Conservation (phyloP, 73 alveolate genomes). For the Paramecium primaurelia region DNA sequence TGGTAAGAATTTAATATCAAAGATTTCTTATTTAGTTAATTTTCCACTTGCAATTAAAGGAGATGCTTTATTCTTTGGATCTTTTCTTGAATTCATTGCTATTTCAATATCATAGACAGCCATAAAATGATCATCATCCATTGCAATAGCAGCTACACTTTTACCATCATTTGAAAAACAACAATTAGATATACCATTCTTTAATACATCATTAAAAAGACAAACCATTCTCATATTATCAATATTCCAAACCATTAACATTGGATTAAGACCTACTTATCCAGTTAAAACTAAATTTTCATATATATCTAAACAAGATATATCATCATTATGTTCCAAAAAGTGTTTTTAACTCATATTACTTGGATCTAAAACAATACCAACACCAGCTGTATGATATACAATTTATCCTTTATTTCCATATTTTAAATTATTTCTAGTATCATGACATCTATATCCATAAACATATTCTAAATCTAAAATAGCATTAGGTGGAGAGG, state of each 20-base stretch:
- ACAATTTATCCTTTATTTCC: conserved; percentile 78
- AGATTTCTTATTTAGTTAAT: conserved; percentile 86
- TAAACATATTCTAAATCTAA: conserved; percentile 92
- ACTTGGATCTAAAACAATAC: conserved; percentile 81
- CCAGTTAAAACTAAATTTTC: conserved; percentile 94
- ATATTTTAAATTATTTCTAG: conserved; percentile 94
- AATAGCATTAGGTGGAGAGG: conserved; percentile 93
- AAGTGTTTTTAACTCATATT: conserved; percentile 79
- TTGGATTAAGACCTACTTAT: conserved; percentile 95
- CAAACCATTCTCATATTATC: conserved; percentile 86
- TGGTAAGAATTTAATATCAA: conserved; percentile 85
- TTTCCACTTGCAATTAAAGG: conserved; percentile 83
- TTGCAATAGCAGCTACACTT: conserved; percentile 88
- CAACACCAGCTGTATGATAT: conserved; percentile 97
- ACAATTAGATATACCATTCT: conserved; percentile 89
- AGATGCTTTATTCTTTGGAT: conserved; percentile 71
- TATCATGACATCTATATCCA: conserved; percentile 99
- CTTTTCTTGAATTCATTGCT: conserved; percentile 70
- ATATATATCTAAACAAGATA: conserved; percentile 89
- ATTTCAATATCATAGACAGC: conserved; percentile 89
- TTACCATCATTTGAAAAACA: conserved; percentile 94
- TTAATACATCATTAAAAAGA: conserved; percentile 79
- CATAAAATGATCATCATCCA: conserved; percentile 95
- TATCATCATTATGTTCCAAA: conserved; percentile 94
- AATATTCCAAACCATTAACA: conserved; percentile 91